These are phyloP conservation scores for Scenedesmus sp. DNA, from an alignment of 163 green algal genomes.

Conservation along the genomic window DNA sequence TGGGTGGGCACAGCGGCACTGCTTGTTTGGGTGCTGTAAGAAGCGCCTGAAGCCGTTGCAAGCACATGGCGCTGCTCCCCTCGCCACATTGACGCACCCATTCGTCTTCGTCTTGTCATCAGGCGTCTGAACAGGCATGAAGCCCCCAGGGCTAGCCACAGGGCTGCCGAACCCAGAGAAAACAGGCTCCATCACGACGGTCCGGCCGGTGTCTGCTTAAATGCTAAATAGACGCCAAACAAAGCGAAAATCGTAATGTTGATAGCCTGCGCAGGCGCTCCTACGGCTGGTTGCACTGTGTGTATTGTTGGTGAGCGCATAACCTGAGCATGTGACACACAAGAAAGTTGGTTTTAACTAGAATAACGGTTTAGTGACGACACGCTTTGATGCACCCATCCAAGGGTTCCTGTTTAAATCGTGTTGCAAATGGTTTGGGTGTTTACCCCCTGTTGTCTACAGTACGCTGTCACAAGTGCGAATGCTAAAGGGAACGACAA, in stretches of 20 bases:
- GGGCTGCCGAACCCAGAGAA: not conserved
- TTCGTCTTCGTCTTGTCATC: not conserved
- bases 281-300: not conserved
- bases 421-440: not conserved
- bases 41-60: not conserved
- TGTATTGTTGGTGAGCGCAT: too few species aligned
- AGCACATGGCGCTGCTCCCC: not conserved
- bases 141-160: not conserved
- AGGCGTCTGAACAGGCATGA: conserved; percentile 1
- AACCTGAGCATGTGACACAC: too few species aligned
- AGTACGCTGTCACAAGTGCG: too few species aligned
- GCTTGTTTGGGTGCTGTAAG: not conserved
- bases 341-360: too few species aligned
- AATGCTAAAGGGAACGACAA: too few species aligned
- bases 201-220: not conserved
- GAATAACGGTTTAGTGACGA: not conserved
- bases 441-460: not conserved
- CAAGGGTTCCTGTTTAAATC: not conserved
- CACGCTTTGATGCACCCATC: not conserved
- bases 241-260: not conserved
- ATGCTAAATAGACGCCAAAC: not conserved
- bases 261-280: not conserved
- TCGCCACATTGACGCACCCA: not conserved
- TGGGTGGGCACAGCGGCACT: not conserved
- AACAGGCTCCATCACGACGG: not conserved